Evolutionary conservation across 108 stramenopile species (phyloP).

Genomic region (Parietichytrium sp.): DNA sequence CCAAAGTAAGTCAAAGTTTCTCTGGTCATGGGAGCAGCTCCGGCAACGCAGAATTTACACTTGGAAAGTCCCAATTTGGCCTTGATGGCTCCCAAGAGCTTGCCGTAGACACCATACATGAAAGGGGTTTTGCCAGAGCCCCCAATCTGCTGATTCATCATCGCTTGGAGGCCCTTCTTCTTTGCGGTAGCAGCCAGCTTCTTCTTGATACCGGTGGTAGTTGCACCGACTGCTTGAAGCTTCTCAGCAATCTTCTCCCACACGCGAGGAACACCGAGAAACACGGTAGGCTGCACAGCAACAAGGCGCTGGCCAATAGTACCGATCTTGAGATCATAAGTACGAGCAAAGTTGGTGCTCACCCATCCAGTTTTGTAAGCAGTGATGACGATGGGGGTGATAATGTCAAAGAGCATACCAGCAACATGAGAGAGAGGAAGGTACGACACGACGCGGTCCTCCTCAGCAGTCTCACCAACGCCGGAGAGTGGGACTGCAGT

Average conservation of each 20-base stretch:
- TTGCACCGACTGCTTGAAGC: slow-evolving; percentile 61
- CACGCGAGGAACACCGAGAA: slow-evolving; percentile 69
- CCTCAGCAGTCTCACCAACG: slow-evolving; percentile 25
- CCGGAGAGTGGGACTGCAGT: background rate
- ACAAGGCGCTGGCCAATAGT: slow-evolving; percentile 55
- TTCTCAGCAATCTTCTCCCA: slow-evolving; percentile 74
- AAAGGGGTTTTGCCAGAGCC: slow-evolving; percentile 46
- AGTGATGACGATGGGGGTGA: slow-evolving; percentile 49
- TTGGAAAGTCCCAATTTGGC: slow-evolving; percentile 61
- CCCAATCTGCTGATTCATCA: slow-evolving; percentile 51
- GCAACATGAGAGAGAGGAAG: slow-evolving; percentile 61
- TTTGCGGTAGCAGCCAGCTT: slow-evolving; percentile 64
- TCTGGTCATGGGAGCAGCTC: slow-evolving; percentile 62
- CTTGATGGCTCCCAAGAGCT: slow-evolving; percentile 45
- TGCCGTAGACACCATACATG: background rate
- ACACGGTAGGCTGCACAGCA: slow-evolving; percentile 61
- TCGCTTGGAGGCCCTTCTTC: slow-evolving; percentile 51
- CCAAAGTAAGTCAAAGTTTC: slow-evolving; percentile 66
- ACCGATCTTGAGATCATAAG: slow-evolving; percentile 63
- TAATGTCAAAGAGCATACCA: slow-evolving; percentile 48
- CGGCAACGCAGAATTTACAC: slow-evolving; percentile 56
- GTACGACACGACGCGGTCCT: slow-evolving; percentile 51
- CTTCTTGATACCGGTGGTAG: slow-evolving; percentile 62
- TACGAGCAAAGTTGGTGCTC: slow-evolving; percentile 59
- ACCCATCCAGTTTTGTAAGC: slow-evolving; percentile 50